Conservation (phyloP, 805 yeast genomes). For the Candida ulmi region DNA sequence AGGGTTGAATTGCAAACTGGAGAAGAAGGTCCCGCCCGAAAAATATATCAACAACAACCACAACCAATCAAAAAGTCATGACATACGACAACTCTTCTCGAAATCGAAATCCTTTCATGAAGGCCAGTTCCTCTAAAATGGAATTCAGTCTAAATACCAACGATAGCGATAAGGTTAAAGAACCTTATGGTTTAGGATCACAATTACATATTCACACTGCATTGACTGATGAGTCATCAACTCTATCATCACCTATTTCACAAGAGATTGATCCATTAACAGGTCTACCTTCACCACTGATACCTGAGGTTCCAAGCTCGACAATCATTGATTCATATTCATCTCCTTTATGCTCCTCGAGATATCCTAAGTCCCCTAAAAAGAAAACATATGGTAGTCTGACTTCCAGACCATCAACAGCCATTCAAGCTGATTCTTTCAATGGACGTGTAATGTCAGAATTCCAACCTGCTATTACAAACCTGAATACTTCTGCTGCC, state of each 20-base stretch:
- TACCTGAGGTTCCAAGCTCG: slow-evolving; percentile 10
- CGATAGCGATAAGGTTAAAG: no score
- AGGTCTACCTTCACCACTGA: slow-evolving; percentile 42
- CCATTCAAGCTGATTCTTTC: neutral
- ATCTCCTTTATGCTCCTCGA: neutral
- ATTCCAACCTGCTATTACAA: slow-evolving; percentile 23
- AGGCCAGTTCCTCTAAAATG: no score
- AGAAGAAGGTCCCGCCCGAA: no score
- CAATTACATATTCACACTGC: neutral
- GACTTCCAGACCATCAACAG: slow-evolving; percentile 8
- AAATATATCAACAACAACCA: no score
- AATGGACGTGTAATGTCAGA: slow-evolving; percentile 31
- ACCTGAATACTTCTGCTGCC: neutral
- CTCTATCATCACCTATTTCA: slow-evolving; percentile 18
- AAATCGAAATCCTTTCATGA: no score
- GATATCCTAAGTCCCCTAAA: neutral
- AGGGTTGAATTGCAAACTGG: no score
- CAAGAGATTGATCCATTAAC: slow-evolving; percentile 30
- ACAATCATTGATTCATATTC: slow-evolving; percentile 1
- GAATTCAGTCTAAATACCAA: no score
- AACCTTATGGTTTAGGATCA: no score
- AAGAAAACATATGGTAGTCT: slow-evolving; percentile 4
- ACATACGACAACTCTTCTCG: no score
- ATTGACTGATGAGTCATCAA: neutral
- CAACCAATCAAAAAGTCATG: no score